These are phyloP conservation scores for Citropsis articulata DNA, from an alignment of 345 rosid genomes.

Conservation along the genomic window DNA sequence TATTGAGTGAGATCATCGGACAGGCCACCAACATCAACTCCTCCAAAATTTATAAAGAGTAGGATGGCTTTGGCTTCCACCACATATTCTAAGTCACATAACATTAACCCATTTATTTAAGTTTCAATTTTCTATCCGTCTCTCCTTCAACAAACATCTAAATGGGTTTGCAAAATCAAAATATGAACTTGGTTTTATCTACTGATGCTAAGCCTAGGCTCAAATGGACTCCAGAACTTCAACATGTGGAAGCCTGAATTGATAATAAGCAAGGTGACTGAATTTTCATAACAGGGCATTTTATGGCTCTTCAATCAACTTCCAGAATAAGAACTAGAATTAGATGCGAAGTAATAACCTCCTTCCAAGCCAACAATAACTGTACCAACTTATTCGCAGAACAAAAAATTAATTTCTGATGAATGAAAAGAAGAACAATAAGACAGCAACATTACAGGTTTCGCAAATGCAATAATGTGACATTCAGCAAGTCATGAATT, in stretches of 20 bases:
- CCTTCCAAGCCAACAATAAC: no score
- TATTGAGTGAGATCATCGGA: constrained; percentile 67
- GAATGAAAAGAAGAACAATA: no score
- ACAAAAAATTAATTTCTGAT: no score
- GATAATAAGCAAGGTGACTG: no score
- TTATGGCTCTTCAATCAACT: no score
- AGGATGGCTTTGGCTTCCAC: constrained; percentile 27
- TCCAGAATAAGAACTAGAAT: no score
- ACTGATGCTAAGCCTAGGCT: constrained; percentile 95
- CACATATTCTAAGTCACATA: constrained; percentile 24
- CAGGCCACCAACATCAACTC: constrained; percentile 46
- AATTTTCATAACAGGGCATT: no score
- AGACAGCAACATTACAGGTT: no score
- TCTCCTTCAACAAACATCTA: constrained; percentile 15
- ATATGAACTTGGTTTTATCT: constrained; percentile 74
- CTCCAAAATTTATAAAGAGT: constrained; percentile 38
- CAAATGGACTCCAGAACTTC: constrained; percentile 95
- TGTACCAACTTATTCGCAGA: no score
- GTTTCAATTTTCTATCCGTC: constrained; percentile 16
- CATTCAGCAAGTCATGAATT: no score
- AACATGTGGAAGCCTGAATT: no score
- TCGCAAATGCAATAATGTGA: not conserved
- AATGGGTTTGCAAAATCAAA: constrained; percentile 46
- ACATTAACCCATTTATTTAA: constrained; percentile 14
- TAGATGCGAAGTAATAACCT: no score